A percentile compares a stretch with the other conserved stretches of the same genome.
These are phyloP conservation scores for Pseudoscleropodium purum DNA, from an alignment of 225 moss, liverwort and hornwort species.

Conservation along the genomic window DNA sequence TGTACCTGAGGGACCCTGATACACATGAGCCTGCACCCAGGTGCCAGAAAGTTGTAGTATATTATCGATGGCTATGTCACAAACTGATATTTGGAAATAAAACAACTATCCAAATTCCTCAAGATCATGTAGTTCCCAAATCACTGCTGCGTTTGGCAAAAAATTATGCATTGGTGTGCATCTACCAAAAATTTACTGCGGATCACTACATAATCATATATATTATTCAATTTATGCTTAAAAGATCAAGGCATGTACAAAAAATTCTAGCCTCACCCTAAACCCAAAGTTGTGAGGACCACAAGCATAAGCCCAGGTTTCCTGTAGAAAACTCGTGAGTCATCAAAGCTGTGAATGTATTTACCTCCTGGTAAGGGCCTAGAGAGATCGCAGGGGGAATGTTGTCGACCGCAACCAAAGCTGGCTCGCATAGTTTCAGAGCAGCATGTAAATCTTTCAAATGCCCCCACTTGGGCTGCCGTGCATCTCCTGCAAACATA, in stretches of 20 bases:
- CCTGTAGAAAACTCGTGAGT: neutral
- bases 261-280: neutral
- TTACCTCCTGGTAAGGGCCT: slow-evolving; percentile 60
- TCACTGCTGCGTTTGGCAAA: neutral
- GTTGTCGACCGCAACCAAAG: slow-evolving; percentile 54
- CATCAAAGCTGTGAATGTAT: neutral
- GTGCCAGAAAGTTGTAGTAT: neutral
- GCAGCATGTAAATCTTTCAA: slow-evolving; percentile 71
- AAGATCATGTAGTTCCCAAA: neutral
- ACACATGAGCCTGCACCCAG: slow-evolving; percentile 30
- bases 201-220: neutral
- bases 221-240: neutral
- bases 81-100: neutral
- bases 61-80: neutral
- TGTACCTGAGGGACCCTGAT: slow-evolving; percentile 16
- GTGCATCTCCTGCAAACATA: slow-evolving; percentile 36
- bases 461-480: slow-evolving; percentile 85
- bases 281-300: neutral
- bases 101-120: neutral
- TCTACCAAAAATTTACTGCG: neutral
- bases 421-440: slow-evolving; percentile 66
- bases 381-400: slow-evolving; percentile 23
- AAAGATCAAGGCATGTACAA: neutral
- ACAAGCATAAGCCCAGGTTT: neutral
- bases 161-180: neutral